Conservation (phyloP, 441 rosid genomes). For the Syzygium syzygioides region DNA sequence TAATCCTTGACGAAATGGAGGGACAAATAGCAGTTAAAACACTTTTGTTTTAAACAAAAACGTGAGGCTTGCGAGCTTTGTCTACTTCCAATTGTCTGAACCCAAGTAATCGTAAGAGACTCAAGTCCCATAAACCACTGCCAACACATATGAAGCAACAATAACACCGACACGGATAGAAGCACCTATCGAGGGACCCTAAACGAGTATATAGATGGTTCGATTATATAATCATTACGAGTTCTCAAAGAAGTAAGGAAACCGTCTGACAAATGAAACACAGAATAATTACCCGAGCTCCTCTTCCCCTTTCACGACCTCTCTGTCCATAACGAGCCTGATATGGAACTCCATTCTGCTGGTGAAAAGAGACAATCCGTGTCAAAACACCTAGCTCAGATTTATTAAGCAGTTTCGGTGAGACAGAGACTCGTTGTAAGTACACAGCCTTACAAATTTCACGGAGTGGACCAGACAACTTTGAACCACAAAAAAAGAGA, state of each 20-base stretch:
- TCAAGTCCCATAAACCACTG: background rate
- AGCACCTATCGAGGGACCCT: background rate
- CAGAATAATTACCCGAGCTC: conserved; percentile 50
- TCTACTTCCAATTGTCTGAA: background rate
- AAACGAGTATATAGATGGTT: background rate
- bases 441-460: background rate
- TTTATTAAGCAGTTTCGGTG: background rate
- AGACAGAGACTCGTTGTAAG: background rate
- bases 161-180: background rate
- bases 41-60: background rate
- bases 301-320: conserved; percentile 81
- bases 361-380: background rate
- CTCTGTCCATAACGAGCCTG: conserved; percentile 47
- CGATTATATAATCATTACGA: background rate
- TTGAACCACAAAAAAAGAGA: background rate
- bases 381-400: background rate
- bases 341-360: conserved; percentile 64
- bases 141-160: background rate
- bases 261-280: background rate
- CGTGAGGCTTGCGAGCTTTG: background rate
- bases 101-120: background rate
- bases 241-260: background rate
- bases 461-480: background rate
- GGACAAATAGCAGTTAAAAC: background rate
- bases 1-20: background rate